Percentiles rank a stretch among this genome's conserved stretches.
phyloP scores from a whole-genome alignment of 306 rosid genomes.

The Morella rubra region DNA sequence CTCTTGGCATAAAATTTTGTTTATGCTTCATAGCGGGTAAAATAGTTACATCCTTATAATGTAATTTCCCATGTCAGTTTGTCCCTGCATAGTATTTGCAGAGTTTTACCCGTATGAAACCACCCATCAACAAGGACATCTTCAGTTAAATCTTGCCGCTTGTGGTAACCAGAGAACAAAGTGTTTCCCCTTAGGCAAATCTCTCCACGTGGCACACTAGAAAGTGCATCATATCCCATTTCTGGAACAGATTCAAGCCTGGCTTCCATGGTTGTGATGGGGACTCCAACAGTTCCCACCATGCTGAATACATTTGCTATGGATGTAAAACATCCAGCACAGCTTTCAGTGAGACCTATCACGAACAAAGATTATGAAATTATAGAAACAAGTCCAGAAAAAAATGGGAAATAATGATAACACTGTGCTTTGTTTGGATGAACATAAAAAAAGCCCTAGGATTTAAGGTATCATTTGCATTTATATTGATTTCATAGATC shows the following conservation, averaged over 20 bases:
- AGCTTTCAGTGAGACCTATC: slow-evolving; percentile 85
- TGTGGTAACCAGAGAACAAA: slow-evolving; percentile 80
- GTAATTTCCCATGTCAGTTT: not conserved
- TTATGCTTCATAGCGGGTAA: not conserved
- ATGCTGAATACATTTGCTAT: slow-evolving; percentile 67
- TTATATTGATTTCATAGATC: not conserved
- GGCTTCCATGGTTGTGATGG: slow-evolving; percentile 77
- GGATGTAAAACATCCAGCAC: slow-evolving; percentile 80
- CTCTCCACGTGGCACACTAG: slow-evolving; percentile 71
- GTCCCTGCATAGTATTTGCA: not conserved
- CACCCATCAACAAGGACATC: slow-evolving; percentile 84
- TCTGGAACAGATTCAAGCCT: slow-evolving; percentile 82
- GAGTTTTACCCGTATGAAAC: slow-evolving; percentile 88
- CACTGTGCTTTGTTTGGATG: not conserved
- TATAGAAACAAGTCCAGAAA: slow-evolving; percentile 14
- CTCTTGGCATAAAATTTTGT: slow-evolving; percentile 2
- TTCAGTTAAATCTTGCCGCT: slow-evolving; percentile 75
- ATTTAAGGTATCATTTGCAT: not conserved
- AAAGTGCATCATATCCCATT: slow-evolving; percentile 76
- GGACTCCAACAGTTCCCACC: slow-evolving; percentile 83
- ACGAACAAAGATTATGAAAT: slow-evolving; percentile 6
- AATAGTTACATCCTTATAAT: not conserved
- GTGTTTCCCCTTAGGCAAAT: slow-evolving; percentile 76
- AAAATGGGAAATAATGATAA: not conserved
- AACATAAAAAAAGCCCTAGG: not conserved